Percentiles rank a stretch among this genome's conserved stretches.
Evolutionary conservation across 2,329 filamentous ascomycete species (phyloP).

Genomic region (Metarhizium album): DNA sequence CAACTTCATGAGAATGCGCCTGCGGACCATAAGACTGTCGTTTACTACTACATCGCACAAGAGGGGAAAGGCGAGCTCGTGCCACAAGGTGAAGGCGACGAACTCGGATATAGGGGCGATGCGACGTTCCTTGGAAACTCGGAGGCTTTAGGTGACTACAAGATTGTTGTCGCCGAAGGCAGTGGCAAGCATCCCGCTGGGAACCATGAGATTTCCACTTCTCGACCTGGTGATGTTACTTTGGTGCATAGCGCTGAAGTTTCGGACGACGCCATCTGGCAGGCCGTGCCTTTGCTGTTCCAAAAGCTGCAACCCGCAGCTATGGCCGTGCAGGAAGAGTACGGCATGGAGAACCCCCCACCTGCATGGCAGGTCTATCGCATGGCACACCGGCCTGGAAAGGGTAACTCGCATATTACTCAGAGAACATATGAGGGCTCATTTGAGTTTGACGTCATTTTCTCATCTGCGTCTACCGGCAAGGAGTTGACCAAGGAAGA

Average conservation of each 20-base stretch:
- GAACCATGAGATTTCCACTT: slow-evolving; percentile 53
- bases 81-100: slow-evolving; percentile 41
- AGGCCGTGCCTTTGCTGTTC: slow-evolving; percentile 58
- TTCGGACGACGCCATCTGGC: slow-evolving; percentile 66
- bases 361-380: slow-evolving; percentile 81
- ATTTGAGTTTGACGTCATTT: slow-evolving; percentile 91
- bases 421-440: slow-evolving; percentile 85
- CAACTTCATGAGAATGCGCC: slow-evolving; percentile 60
- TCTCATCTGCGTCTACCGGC: slow-evolving; percentile 63
- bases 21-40: slow-evolving; percentile 57
- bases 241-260: slow-evolving; percentile 61
- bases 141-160: slow-evolving; percentile 65
- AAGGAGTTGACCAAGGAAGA: slow-evolving; percentile 47
- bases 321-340: slow-evolving; percentile 36
- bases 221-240: slow-evolving; percentile 66
- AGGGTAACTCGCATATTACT: slow-evolving; percentile 75
- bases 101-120: slow-evolving; percentile 42
- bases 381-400: slow-evolving; percentile 54
- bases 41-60: slow-evolving; percentile 73
- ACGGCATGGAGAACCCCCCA: slow-evolving; percentile 55
- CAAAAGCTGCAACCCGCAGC: slow-evolving; percentile 41
- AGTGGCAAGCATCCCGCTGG: slow-evolving; percentile 49
- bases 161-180: slow-evolving; percentile 65
- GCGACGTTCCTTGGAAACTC: slow-evolving; percentile 64
- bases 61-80: slow-evolving; percentile 62